phyloP scores from a whole-genome alignment of 441 rosid species.

The Gossypium schwendimanii region DNA sequence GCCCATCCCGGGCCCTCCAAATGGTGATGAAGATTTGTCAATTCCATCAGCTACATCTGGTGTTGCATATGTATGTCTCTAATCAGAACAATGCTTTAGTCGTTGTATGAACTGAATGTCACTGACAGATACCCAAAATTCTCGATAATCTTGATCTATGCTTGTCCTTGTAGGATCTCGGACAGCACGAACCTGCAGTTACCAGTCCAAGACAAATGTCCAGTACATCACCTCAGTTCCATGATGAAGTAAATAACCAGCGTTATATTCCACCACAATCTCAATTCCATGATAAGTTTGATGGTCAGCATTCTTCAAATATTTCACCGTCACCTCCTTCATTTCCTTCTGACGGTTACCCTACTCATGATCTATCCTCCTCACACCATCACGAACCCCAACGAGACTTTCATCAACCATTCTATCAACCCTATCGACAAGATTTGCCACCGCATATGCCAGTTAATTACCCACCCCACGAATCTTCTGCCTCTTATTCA shows the following conservation, averaged over 20 bases:
- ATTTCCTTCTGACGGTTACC: constrained; percentile 35
- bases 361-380: constrained; percentile 36
- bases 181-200: constrained; percentile 35
- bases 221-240: constrained; percentile 36
- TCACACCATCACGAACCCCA: neutral
- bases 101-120: neutral
- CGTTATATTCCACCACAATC: constrained; percentile 18
- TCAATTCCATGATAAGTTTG: constrained; percentile 23
- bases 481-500: constrained; percentile 37
- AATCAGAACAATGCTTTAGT: constrained; percentile 1
- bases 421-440: constrained; percentile 61
- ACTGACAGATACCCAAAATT: neutral
- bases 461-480: constrained; percentile 50
- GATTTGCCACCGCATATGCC: constrained; percentile 52
- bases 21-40: constrained; percentile 52
- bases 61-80: constrained; percentile 46
- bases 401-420: constrained; percentile 32
- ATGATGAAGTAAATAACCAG: constrained; percentile 22
- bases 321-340: constrained; percentile 39
- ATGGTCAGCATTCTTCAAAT: constrained; percentile 34
- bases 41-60: constrained; percentile 38
- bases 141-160: constrained; percentile 1
- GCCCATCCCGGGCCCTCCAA: constrained; percentile 83
- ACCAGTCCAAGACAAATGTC: constrained; percentile 39
- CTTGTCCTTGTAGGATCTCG: constrained; percentile 51